Percentiles rank a stretch among this genome's conserved stretches.
These are phyloP conservation scores for Sarocladiaceae sp. DNA, from an alignment of 2,329 filamentous ascomycete species.

Conservation along the genomic window DNA sequence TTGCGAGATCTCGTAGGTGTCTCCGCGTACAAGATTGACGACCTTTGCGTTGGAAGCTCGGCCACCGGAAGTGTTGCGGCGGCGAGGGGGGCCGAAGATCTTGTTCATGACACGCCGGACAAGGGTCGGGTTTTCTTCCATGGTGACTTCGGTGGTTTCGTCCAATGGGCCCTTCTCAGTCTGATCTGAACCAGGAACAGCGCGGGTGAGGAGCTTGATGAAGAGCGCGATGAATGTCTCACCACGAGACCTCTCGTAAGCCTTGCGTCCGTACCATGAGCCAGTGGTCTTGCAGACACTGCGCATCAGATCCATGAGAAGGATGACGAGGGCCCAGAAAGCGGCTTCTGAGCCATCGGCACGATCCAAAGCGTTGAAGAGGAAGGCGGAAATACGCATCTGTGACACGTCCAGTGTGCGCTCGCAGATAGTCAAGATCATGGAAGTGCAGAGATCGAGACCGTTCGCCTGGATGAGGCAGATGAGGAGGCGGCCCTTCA, in stretches of 20 bases:
- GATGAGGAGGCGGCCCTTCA: slow-evolving; percentile 67
- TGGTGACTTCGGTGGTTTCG: not conserved
- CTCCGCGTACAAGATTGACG: slow-evolving; percentile 77
- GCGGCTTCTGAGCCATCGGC: slow-evolving; percentile 22
- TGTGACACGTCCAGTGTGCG: slow-evolving; percentile 32
- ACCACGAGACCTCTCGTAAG: slow-evolving; percentile 78
- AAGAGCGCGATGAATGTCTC: slow-evolving; percentile 48
- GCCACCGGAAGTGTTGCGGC: slow-evolving; percentile 16
- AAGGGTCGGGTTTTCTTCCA: slow-evolving; percentile 18
- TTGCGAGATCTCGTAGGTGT: slow-evolving; percentile 79
- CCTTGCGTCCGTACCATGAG: slow-evolving; percentile 78
- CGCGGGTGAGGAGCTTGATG: slow-evolving; percentile 32
- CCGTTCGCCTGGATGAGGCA: slow-evolving; percentile 73
- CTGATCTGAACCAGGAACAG: slow-evolving; percentile 32
- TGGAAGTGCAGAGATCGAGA: slow-evolving; percentile 69
- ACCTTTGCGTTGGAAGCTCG: slow-evolving; percentile 87
- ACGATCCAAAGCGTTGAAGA: slow-evolving; percentile 30
- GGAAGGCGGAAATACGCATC: slow-evolving; percentile 31
- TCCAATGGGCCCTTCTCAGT: slow-evolving; percentile 29
- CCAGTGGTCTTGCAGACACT: slow-evolving; percentile 31
- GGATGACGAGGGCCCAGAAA: slow-evolving; percentile 33
- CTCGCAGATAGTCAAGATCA: slow-evolving; percentile 55
- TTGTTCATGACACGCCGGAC: slow-evolving; percentile 34
- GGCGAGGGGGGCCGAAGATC: slow-evolving; percentile 35
- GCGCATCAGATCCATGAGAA: slow-evolving; percentile 26